Base-by-base conservation (phyloP, 495 filamentous ascomycete species). In the Elaphomyces granulatus region DNA sequence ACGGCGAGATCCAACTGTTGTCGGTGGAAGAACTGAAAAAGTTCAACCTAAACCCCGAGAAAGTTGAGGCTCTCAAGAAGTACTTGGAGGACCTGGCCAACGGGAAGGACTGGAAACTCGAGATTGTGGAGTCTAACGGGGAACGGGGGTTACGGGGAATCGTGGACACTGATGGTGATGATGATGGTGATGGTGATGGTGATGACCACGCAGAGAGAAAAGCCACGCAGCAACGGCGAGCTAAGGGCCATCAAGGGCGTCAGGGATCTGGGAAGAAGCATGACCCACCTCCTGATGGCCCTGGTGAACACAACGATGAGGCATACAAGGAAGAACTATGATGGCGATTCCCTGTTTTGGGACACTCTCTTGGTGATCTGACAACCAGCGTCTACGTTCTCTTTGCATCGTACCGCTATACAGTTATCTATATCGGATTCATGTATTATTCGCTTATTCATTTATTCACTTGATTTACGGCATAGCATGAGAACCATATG, bases 31-130 rank as follows among this genome's bases (percentile, higher is more conserved):
- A 80, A 26, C 51, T 93, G 35, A 71, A 74, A 50, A 75, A 79
- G 47, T 59, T 82, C 43, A 72, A 80, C 15, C 59, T 94, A n/a
- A 74, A 80, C 44, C 71, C 73, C 6, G 67, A 80, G 38, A 66
- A 71, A 40, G 58, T 90, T 2, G 78, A 86, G 39, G 61, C 67
- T 41, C 59, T 86, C 42, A 70, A 66, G 48, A 67, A 75, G 42
- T 63, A 80, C 51, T 54, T 61, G 43, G 62, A 59, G 45, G 56
- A 57, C 35, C 38, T 59, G 48, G 56, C 60, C 8, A 40, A 56
- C 15, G 65, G 62, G 23, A 67, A 63, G 19, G 60, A 63, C 15
- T 72, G 68, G 67, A 62, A 52, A 6, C 43, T 72, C 42, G 68
- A 72, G 41, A 49, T 64, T 1, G 58, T 70, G 23, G 56, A 61